Evolutionary conservation across 495 filamentous ascomycete species (phyloP).

Genomic region (Saxophila tyrrhenica): DNA sequence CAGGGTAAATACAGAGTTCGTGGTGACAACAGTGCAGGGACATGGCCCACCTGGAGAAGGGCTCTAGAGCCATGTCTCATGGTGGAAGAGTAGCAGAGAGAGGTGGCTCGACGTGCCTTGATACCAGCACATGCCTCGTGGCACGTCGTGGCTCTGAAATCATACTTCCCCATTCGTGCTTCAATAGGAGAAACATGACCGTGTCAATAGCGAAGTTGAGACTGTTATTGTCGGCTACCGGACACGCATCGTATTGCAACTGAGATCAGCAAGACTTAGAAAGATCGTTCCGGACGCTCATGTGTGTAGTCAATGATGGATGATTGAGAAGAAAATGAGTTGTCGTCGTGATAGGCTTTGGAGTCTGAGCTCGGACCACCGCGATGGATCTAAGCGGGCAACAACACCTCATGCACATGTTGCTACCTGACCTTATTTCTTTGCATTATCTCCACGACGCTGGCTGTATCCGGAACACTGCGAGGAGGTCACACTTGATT

Average conservation of each 20-base stretch:
- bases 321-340: too few species aligned
- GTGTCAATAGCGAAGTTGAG: not conserved
- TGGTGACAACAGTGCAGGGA: not conserved
- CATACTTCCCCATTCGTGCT: conserved; percentile 1
- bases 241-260: not conserved
- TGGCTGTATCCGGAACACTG: too few species aligned
- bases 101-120: not conserved
- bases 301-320: too few species aligned
- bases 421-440: too few species aligned
- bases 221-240: not conserved
- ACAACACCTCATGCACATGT: too few species aligned
- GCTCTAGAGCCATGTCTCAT: not conserved
- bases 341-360: too few species aligned
- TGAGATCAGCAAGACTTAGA: not conserved
- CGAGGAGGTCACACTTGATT: too few species aligned
- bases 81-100: not conserved
- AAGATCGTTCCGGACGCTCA: too few species aligned
- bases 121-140: not conserved
- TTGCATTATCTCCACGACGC: too few species aligned
- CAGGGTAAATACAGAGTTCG: not conserved
- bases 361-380: not conserved
- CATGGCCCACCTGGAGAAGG: not conserved
- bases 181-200: conserved; percentile 5
- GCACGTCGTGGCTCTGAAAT: not conserved
- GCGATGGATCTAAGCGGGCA: too few species aligned